Evolutionary conservation across 805 yeast species (phyloP).

Genomic region (Groenewaldozyma salmanticensis): DNA sequence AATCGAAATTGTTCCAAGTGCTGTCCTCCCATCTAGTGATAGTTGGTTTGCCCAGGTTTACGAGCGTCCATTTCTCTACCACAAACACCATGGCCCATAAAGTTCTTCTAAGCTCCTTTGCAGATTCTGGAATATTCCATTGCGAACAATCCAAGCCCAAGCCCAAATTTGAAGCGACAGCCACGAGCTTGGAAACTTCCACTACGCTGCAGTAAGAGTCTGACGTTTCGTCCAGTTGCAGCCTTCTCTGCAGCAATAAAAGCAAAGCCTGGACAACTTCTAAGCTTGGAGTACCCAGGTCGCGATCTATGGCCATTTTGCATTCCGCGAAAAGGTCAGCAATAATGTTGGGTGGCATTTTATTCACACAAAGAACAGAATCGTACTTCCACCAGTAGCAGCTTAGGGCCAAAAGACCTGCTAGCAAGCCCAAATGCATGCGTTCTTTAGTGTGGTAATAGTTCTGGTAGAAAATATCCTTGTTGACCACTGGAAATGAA

Average conservation of each 20-base stretch:
- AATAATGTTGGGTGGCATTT: conserved; percentile 22
- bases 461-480: conserved; percentile 21
- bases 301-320: conserved; percentile 22
- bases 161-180: conserved; percentile 25
- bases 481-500: conserved; percentile 28
- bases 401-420: conserved; percentile 27
- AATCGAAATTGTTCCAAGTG: conserved; percentile 14
- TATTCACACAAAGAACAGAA: conserved; percentile 22
- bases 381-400: conserved; percentile 30
- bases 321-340: conserved; percentile 22
- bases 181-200: conserved; percentile 22
- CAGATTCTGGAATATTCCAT: conserved; percentile 27
- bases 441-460: conserved; percentile 21
- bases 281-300: conserved; percentile 22
- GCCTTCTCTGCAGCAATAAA: conserved; percentile 24
- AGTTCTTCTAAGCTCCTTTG: conserved; percentile 24
- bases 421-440: conserved; percentile 24
- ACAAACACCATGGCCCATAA: conserved; percentile 29
- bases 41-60: conserved; percentile 27
- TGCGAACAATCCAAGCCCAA: conserved; percentile 27
- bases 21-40: conserved; percentile 15
- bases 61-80: conserved; percentile 30
- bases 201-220: conserved; percentile 20
- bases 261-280: conserved; percentile 26
- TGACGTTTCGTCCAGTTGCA: conserved; percentile 24